Base-by-base conservation (phyloP, 495 filamentous ascomycete species). In the Penicillium antarcticum region DNA sequence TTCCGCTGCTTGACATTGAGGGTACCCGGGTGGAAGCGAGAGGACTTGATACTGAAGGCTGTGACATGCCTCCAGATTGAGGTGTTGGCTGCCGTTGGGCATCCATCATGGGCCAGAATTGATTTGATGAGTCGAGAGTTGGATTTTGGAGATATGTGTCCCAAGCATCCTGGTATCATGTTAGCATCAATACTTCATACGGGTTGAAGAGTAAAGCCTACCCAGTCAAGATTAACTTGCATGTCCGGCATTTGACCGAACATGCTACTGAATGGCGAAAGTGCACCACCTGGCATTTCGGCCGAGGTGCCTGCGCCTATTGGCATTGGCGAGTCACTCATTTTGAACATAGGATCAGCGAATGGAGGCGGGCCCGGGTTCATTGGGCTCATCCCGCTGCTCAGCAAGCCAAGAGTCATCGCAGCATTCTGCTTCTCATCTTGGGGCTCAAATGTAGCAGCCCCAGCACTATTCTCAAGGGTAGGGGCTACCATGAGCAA, bases 321-420 rank as follows among this genome's bases (percentile, higher is more conserved):
- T 47, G 56, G 56, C 58, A 63, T 50, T 32, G 63, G 67, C 38
- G 58, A 56, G 13, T 70, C 72, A 23, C 44, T 51, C 59, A 62
- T 65, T 42, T 70, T 74, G 47, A 67, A 53, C 19, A 62, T 42
- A 4, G 58, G 45, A 48, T 73, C 70, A 16, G 60, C 53, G 19
- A 71, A 72, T 2, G 63, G 45, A 5, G 65, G 44, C 6, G 63
- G 66, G 21, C 70, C 74, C 1, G 69, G 54, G 32, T 79, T 69
- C 58, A 82, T 83, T 1, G 87, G 83, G 21, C 82, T 82, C 70
- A 88, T 73, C 2, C 84, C 88, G 9, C 84, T 87, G 47, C 80
- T 85, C 38, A 92, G 74, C 78, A 95, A 85, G 9, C 86, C 87
- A 26, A 95, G 65, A 1, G 87, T 92, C 84, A 92, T 87, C 3